Conservation (phyloP, 2,329 filamentous ascomycete genomes). For the Fusarium tanahbumbuense region DNA sequence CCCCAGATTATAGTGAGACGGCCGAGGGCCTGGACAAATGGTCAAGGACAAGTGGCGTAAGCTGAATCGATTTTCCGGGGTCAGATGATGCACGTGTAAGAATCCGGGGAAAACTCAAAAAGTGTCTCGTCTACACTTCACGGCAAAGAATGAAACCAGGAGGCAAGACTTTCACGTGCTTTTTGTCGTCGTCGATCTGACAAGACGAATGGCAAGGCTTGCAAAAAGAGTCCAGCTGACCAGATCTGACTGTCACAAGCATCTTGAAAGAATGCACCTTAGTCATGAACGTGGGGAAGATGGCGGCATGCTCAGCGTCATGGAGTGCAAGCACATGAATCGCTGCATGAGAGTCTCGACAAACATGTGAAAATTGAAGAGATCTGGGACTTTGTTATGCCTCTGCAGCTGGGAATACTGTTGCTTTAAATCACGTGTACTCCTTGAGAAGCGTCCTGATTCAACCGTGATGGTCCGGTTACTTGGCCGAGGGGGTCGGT, state of each 20-base stretch:
- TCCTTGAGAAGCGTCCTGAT: not conserved
- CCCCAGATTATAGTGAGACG: conserved; percentile 8
- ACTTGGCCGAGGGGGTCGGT: conserved; percentile 37
- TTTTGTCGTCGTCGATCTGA: conserved; percentile 5
- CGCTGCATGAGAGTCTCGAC: not conserved
- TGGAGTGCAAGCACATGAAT: conserved; percentile 9
- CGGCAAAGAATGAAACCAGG: conserved; percentile 14
- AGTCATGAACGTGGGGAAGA: conserved; percentile 33
- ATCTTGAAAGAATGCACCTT: conserved; percentile 25
- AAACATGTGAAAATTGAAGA: conserved; percentile 33
- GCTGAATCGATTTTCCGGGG: conserved; percentile 30
- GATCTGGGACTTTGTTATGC: not conserved
- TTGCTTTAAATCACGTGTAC: conserved; percentile 25
- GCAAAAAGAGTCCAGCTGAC: conserved; percentile 32
- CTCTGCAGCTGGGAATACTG: not conserved
- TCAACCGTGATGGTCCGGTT: conserved; percentile 11
- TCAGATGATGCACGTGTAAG: conserved; percentile 40
- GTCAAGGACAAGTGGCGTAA: conserved; percentile 26
- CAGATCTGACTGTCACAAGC: conserved; percentile 34
- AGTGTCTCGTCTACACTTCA: conserved; percentile 9
- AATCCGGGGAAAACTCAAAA: conserved; percentile 43
- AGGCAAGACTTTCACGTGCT: conserved; percentile 38
- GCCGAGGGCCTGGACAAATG: conserved; percentile 18
- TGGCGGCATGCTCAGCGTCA: conserved; percentile 32
- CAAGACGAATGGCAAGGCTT: conserved; percentile 15